Percentiles rank a stretch among this genome's conserved stretches.
Conservation (phyloP, 2,329 filamentous ascomycete genomes). For the Colletotrichum scovillei region DNA sequence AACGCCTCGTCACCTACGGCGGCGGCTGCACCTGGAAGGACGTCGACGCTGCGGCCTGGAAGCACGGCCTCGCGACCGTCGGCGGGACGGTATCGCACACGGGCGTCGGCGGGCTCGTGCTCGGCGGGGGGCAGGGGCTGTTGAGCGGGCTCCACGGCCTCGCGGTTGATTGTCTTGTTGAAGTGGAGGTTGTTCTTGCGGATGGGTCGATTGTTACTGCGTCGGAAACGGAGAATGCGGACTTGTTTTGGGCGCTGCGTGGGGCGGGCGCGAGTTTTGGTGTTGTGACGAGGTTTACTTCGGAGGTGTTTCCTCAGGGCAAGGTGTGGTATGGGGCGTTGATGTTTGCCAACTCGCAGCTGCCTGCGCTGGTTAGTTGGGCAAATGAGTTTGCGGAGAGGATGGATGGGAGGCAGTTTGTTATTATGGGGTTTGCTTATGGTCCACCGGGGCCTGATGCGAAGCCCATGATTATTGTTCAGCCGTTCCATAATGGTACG, state of each 20-base stretch:
- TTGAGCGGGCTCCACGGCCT: slow-evolving; percentile 66
- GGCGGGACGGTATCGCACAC: slow-evolving; percentile 73
- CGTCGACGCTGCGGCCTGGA: slow-evolving; percentile 62
- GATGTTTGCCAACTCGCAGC: slow-evolving; percentile 40
- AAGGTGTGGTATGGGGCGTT: slow-evolving; percentile 45
- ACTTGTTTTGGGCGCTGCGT: slow-evolving; percentile 55
- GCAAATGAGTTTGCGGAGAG: slow-evolving; percentile 44
- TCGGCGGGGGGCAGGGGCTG: slow-evolving; percentile 70
- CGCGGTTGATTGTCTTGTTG: slow-evolving; percentile 53
- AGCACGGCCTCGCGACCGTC: slow-evolving; percentile 66
- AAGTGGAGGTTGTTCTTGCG: slow-evolving; percentile 52
- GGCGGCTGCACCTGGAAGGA: slow-evolving; percentile 66
- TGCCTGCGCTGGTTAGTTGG: slow-evolving; percentile 41
- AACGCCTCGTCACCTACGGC: slow-evolving; percentile 45
- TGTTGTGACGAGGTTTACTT: slow-evolving; percentile 53
- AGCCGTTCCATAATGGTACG: slow-evolving; percentile 50
- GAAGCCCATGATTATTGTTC: slow-evolving; percentile 42
- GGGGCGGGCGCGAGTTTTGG: slow-evolving; percentile 57
- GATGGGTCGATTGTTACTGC: slow-evolving; percentile 49
- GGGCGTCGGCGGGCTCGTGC: slow-evolving; percentile 68
- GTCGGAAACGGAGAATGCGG: slow-evolving; percentile 54
- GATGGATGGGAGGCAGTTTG: slow-evolving; percentile 38
- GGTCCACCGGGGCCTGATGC: slow-evolving; percentile 42
- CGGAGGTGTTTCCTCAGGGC: slow-evolving; percentile 44
- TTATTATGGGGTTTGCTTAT: slow-evolving; percentile 31